Evolutionary conservation across 805 yeast genomes (phyloP), one percentile per base, ranked within the genome.

Genomic region (Starmerella gropengiesseri): DNA sequence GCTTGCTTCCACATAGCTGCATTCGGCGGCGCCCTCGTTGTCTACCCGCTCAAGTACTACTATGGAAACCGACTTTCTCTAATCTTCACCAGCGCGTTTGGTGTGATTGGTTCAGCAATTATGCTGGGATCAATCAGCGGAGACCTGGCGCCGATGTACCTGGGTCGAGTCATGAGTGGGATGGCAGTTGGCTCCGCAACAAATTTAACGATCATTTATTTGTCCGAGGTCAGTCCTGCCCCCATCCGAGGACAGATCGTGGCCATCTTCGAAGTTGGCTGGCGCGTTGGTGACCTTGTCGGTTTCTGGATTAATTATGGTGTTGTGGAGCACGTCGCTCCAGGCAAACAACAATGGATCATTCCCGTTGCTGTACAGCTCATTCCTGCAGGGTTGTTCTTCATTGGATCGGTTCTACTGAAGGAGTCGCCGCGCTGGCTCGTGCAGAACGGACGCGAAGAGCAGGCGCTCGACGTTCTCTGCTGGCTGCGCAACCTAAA

Each of bases 321-420:
- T 23, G 39, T 43, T 13, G 43, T 30, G 4, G 14, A 37, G 31
- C 39, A 38, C 32, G 37, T 36, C 2, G 19, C 33, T 6, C 14
- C 22, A n/a, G 46, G 46, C 13, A 13, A 28, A 13, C 5, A 17
- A 4, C 39, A 39, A 25, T 43, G 33, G 28, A 19, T 43, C 14
- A 37, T 37, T 21, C 46, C 46, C 12, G 39, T 38, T 9, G 46
- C 43, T 55, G 31, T 81, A 61, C 68, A 71, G 63, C 59, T 70
- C 56, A 47, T 77, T 57, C 67, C 84, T 57, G 65, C 69, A 50
- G 31, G 68, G 51, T 27, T 78, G 50, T 48, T 72, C 56, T 51
- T 65, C 46, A 19, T 70, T 51, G 63, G 71, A 58, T 43, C 75
- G 52, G 31, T 55, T 25, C 35, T 60, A 32, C 52, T 64, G 25